These are phyloP conservation scores for Solanum bulbocastanum DNA, from an alignment of 257 asterid species.

Conservation along the genomic window DNA sequence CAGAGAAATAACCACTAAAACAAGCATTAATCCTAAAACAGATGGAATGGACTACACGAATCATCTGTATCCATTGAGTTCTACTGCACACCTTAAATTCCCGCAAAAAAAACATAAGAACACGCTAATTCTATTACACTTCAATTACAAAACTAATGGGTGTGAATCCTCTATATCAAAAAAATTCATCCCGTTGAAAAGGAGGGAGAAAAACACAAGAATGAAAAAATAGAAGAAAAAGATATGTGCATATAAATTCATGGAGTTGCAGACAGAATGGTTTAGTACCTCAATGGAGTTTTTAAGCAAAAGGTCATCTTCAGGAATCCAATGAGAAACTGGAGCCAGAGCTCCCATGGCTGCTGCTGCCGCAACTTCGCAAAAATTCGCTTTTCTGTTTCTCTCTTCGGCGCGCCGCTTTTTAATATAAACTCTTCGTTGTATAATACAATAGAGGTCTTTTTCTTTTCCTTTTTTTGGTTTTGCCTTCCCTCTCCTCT, in stretches of 20 bases:
- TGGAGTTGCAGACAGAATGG: background rate
- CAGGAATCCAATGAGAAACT: constrained; percentile 36
- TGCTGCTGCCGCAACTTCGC: constrained; percentile 3
- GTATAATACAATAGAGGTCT: background rate
- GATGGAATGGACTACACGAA: background rate
- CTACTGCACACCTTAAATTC: background rate
- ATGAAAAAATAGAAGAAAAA: background rate
- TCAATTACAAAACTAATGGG: background rate
- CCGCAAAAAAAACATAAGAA: constrained; percentile 13
- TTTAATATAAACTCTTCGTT: background rate
- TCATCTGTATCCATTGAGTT: background rate
- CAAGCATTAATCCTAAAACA: background rate
- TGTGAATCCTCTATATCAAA: background rate
- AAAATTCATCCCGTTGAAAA: background rate
- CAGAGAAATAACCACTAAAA: background rate
- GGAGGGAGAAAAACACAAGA: background rate
- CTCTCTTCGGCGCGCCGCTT: background rate
- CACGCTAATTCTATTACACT: constrained; percentile 26
- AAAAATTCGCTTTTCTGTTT: background rate
- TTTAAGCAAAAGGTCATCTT: constrained; percentile 59
- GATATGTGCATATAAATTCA: background rate
- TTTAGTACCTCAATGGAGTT: constrained; percentile 56
- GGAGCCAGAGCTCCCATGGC: constrained; percentile 60
- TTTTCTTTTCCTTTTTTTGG: background rate
- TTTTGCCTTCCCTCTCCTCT: background rate